A percentile compares a stretch with the other conserved stretches of the same genome.
Conservation (phyloP, 2,329 filamentous ascomycete genomes). For the Coniochaeta pulveracea region DNA sequence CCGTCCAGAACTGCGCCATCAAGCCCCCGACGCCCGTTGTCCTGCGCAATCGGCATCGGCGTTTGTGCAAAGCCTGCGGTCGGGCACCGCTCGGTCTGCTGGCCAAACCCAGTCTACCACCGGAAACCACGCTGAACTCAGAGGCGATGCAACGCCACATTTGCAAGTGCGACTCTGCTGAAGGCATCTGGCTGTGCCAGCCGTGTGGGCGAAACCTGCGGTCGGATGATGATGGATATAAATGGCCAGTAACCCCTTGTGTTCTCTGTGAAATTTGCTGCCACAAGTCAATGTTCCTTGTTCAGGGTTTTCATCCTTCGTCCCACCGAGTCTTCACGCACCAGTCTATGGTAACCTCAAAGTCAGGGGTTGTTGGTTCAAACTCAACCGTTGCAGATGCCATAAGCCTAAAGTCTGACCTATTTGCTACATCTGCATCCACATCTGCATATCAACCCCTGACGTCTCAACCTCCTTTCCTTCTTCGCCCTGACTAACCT, state of each 20-base stretch:
- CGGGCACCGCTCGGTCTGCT: constrained; percentile 56
- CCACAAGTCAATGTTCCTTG: no score
- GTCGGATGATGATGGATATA: constrained; percentile 46
- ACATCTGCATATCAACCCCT: no score
- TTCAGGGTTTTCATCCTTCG: no score
- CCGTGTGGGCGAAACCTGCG: constrained; percentile 67
- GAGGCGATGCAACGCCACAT: constrained; percentile 44
- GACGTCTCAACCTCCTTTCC: no score
- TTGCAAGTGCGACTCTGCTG: constrained; percentile 38
- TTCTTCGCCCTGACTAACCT: constrained; percentile 5
- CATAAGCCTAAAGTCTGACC: no score
- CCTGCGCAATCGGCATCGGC: constrained; percentile 65
- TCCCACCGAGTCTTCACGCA: no score
- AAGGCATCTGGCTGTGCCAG: constrained; percentile 73
- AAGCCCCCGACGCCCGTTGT: constrained; percentile 62
- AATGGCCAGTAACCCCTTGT: constrained; percentile 27
- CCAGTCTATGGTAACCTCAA: no score
- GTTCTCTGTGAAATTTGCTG: no score
- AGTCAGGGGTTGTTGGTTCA: no score
- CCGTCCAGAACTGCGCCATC: constrained; percentile 71
- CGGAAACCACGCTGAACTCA: constrained; percentile 35
- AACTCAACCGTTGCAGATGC: no score
- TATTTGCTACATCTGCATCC: no score
- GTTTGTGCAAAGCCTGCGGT: constrained; percentile 67
- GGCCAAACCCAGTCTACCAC: constrained; percentile 28